Percentiles rank a stretch among this genome's conserved stretches.
Conservation (phyloP, 2,329 filamentous ascomycete genomes). For the Claviceps maximensis region DNA sequence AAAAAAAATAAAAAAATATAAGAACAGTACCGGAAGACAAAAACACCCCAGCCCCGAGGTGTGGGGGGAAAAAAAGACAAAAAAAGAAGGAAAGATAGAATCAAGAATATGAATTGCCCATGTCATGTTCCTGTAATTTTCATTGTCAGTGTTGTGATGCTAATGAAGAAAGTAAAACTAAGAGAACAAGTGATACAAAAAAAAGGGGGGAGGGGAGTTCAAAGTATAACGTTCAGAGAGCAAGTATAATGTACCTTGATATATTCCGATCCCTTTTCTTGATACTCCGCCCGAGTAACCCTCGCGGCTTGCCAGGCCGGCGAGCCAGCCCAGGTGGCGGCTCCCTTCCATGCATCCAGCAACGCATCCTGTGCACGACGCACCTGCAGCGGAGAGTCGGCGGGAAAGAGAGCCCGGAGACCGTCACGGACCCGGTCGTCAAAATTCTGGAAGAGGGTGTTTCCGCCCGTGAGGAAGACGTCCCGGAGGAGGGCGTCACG, state of each 20-base stretch:
- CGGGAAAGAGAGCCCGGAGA: conserved; percentile 57
- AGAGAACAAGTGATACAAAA: conserved; percentile 4
- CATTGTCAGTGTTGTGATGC: background rate
- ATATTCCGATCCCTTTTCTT: conserved; percentile 88
- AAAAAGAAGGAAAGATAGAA: background rate
- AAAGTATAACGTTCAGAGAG: background rate
- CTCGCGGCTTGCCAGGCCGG: conserved; percentile 48
- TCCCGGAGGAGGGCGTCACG: conserved; percentile 66
- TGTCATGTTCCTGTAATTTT: conserved; percentile 44
- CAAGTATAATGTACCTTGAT: conserved; percentile 51
- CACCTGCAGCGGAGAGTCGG: conserved; percentile 52
- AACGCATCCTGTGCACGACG: conserved; percentile 63
- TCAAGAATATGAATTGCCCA: conserved; percentile 47
- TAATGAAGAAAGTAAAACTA: background rate
- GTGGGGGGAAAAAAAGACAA: background rate
- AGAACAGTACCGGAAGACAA: background rate
- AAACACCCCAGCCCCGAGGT: no score
- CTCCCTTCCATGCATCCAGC: conserved; percentile 87
- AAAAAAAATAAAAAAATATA: background rate
- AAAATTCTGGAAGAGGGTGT: conserved; percentile 74
- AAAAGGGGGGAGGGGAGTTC: no score
- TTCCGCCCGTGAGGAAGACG: conserved; percentile 90
- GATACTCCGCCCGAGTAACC: conserved; percentile 69
- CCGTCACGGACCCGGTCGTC: conserved; percentile 68
- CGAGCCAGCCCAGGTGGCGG: conserved; percentile 67